Evolutionary conservation across 2,329 filamentous ascomycete species (phyloP), one percentile per base, ranked within the genome.

Genomic region (Aspergillus alliaceus): DNA sequence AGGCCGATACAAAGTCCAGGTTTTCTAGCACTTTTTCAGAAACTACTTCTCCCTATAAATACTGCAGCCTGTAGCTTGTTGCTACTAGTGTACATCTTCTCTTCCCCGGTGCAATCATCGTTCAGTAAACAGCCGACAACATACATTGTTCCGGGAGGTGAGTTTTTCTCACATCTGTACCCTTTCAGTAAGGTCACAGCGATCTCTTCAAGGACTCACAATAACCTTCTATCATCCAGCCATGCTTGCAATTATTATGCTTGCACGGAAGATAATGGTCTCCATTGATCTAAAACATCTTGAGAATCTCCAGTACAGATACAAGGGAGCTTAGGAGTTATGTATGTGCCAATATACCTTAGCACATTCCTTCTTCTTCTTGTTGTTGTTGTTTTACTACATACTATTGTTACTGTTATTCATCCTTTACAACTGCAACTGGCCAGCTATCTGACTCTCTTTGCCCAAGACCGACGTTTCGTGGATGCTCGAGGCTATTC

Each of bases 61-160:
- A 59, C 61, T 11, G 63, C 46, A 4, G 46, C 72, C 20, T 74
- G 72, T 59, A 59, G 64, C 24, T 39, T 74, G 24, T 55, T 78
- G 22, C 61, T 55, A 8, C 15, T 75, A 25, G 64, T 63, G 8
- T 73, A 68, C 53, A 42, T 64, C n/a, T 61, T 68, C 24, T 54
- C 58, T 15, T n/a, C n/a, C n/a, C 53, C 56, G 22, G 29, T 48
- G 9, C 59, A 59, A 25, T 57, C 61, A 12, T 56, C 64, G 37
- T 58, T 56, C 34, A 58, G 57, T 20, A 60, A 64, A 39, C 63
- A 65, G 12, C 66, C 68, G 34, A 50, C 69, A 15, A 57, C 73
- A 24, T 77, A 72, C 59, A 44, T 75, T 35, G 63, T 77, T 39
- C 77, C 77, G 29, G 69, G 66, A 61, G 66, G 77, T 78, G 64